A percentile compares a stretch with the other conserved stretches of the same genome.
Evolutionary conservation across 1,284 basidiomycete species (phyloP).

Genomic region (Schizophyllum amplum): DNA sequence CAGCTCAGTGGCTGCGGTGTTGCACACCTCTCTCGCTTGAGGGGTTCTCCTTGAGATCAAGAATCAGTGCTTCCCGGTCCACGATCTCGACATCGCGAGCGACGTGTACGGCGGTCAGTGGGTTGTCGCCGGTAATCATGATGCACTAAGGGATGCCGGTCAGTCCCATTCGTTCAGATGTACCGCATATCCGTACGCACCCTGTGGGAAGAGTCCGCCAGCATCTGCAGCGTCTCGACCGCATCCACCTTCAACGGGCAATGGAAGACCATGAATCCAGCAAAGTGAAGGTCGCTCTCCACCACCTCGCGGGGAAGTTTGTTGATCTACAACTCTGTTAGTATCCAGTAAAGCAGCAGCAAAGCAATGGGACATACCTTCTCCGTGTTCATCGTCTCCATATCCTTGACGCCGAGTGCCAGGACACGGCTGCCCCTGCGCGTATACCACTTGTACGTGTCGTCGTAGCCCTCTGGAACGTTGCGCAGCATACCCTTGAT

Average conservation of each 20-base stretch:
- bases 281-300: conserved; percentile 73
- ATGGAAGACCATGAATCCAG: conserved; percentile 93
- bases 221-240: conserved; percentile 81
- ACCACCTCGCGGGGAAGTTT: conserved; percentile 73
- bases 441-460: conserved; percentile 90
- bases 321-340: conserved; percentile 57
- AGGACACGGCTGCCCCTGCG: conserved; percentile 86
- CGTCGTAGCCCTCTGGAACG: conserved; percentile 79
- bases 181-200: conserved; percentile 37
- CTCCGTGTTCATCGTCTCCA: conserved; percentile 57
- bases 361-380: conserved; percentile 38
- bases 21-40: conserved; percentile 54
- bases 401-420: conserved; percentile 80
- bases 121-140: conserved; percentile 98
- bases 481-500: conserved; percentile 76
- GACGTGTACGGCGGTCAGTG: conserved; percentile 89
- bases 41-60: conserved; percentile 82
- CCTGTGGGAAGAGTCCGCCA: conserved; percentile 89
- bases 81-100: conserved; percentile 93
- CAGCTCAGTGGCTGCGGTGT: not conserved
- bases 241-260: conserved; percentile 95
- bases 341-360: not conserved
- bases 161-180: no score
- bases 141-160: conserved; percentile 56
- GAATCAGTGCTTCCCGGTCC: conserved; percentile 85